Conservation (phyloP, 2,329 filamentous ascomycete genomes). For the Colletotrichum chlorophyti region DNA sequence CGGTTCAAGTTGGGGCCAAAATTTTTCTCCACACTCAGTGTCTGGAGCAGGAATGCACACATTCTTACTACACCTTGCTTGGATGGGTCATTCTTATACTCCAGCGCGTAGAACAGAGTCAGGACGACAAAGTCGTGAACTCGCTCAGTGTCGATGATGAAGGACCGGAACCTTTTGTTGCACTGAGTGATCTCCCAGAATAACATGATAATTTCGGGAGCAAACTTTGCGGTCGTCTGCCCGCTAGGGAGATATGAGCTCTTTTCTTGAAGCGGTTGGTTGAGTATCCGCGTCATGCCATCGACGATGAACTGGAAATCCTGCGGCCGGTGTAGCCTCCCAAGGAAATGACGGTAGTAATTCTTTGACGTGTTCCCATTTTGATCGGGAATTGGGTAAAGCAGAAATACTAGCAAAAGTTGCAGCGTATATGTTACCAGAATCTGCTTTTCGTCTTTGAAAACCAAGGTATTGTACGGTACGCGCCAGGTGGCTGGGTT, state of each 20-base stretch:
- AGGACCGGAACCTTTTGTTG: conserved; percentile 95
- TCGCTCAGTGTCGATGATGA: conserved; percentile 94
- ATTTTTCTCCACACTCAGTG: conserved; percentile 88
- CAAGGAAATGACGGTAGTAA: conserved; percentile 90
- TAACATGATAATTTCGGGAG: conserved; percentile 93
- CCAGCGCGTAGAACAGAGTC: conserved; percentile 89
- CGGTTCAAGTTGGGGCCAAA: conserved; percentile 93
- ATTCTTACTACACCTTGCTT: conserved; percentile 94
- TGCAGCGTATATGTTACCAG: conserved; percentile 93
- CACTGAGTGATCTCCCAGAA: conserved; percentile 98
- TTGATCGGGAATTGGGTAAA: conserved; percentile 88
- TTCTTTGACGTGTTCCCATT: conserved; percentile 77
- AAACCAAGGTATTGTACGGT: conserved; percentile 90
- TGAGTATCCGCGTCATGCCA: conserved; percentile 89
- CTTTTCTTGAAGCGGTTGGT: conserved; percentile 90
- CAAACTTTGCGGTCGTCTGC: conserved; percentile 82
- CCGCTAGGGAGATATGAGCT: conserved; percentile 87
- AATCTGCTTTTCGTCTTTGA: conserved; percentile 88
- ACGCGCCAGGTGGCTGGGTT: conserved; percentile 94
- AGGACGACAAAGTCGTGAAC: conserved; percentile 93
- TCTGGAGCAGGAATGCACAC: conserved; percentile 97
- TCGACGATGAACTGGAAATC: conserved; percentile 98
- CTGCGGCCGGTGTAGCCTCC: conserved; percentile 87
- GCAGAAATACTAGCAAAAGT: conserved; percentile 81
- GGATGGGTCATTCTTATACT: conserved; percentile 83